Percentiles rank a stretch among this genome's conserved stretches.
These are phyloP conservation scores for Isoetes taiwanensis DNA, from an alignment of 75 land plant species.

Conservation along the genomic window DNA sequence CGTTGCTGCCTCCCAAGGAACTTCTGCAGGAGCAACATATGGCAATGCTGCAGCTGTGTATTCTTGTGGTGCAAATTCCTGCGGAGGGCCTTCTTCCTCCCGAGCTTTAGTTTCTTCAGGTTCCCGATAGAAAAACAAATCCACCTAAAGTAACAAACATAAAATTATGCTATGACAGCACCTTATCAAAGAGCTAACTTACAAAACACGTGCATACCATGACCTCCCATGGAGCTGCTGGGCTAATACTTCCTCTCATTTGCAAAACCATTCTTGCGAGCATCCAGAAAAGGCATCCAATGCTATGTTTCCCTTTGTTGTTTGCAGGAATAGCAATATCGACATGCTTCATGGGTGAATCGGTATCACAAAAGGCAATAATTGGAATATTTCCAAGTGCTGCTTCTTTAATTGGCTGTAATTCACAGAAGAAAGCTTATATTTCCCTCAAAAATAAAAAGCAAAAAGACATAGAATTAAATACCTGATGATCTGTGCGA, in stretches of 20 bases:
- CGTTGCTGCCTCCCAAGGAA: conserved; percentile 9
- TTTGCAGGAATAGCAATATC: conserved; percentile 81
- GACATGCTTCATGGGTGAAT: conserved; percentile 76
- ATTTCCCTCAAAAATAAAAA: not conserved
- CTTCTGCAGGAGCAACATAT: conserved; percentile 1
- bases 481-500: conserved; percentile 70
- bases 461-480: not conserved
- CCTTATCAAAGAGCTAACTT: too few relatives aligned
- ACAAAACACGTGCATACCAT: conserved; percentile 35
- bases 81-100: conserved; percentile 38
- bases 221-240: conserved; percentile 71
- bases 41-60: conserved; percentile 12
- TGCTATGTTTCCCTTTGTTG: conserved; percentile 77
- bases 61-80: conserved; percentile 12
- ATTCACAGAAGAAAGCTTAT: not conserved
- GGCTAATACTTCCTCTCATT: conserved; percentile 64
- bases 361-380: conserved; percentile 88
- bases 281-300: conserved; percentile 76
- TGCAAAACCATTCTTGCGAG: conserved; percentile 78
- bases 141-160: conserved; percentile 32
- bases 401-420: conserved; percentile 66
- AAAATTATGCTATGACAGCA: not conserved
- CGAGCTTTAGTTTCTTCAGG: conserved; percentile 72
- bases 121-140: conserved; percentile 70
- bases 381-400: conserved; percentile 75